phyloP scores from a whole-genome alignment of 441 rosid genomes.

The California macrophylla region DNA sequence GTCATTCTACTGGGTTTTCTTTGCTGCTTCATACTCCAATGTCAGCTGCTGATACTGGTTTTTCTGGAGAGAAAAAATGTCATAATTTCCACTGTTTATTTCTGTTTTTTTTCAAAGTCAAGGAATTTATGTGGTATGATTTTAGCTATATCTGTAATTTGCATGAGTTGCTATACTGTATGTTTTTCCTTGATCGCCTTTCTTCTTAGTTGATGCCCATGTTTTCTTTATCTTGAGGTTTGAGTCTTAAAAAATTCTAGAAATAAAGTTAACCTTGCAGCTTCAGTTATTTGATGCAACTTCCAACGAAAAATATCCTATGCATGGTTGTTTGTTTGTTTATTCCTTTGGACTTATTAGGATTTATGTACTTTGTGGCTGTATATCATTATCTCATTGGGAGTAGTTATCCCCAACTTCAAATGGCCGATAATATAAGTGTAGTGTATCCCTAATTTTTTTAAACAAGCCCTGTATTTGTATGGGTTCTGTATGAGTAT shows the following conservation, averaged over 20 bases:
- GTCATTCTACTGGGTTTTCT: background rate
- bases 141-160: background rate
- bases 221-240: slow-evolving; percentile 10
- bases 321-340: background rate
- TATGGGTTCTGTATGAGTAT: background rate
- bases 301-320: background rate
- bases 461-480: background rate
- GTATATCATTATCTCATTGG: slow-evolving; percentile 6
- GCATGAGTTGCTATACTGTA: background rate
- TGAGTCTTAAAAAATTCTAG: background rate
- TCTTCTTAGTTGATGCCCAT: slow-evolving; percentile 11
- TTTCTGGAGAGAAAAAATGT: background rate
- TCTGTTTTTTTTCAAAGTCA: background rate
- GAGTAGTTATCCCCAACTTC: background rate
- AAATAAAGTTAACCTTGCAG: slow-evolving; percentile 6
- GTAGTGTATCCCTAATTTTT: background rate
- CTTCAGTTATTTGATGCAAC: slow-evolving; percentile 19
- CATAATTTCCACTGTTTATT: background rate
- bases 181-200: slow-evolving; percentile 6
- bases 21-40: background rate
- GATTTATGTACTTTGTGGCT: background rate
- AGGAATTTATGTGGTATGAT: background rate
- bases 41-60: background rate
- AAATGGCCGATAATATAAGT: background rate
- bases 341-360: slow-evolving; percentile 15